Conservation (phyloP, 2,329 filamentous ascomycete species). For the Taxawa tesnikishii region DNA sequence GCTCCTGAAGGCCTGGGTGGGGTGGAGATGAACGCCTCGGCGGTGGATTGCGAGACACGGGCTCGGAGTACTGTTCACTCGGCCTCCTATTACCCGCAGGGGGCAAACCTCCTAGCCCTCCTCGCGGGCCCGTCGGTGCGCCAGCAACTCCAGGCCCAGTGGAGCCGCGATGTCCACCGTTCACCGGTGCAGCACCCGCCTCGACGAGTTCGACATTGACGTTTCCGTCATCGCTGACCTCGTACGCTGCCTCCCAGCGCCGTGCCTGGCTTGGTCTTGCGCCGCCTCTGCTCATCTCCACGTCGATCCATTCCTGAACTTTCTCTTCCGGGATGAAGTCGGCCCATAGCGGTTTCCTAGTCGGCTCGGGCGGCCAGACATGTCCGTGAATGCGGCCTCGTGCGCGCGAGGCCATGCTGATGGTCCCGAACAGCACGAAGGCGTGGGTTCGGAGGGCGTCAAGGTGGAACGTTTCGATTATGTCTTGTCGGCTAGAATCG, state of each 20-base stretch:
- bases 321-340: conserved; percentile 77
- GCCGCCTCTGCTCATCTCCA: conserved; percentile 37
- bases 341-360: conserved; percentile 71
- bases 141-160: conserved; percentile 6
- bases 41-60: neutral
- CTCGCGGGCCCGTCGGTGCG: conserved; percentile 19
- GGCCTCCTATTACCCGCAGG: conserved; percentile 6
- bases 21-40: conserved; percentile 1
- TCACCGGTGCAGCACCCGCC: conserved; percentile 18
- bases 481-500: conserved; percentile 32
- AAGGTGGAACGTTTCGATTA: conserved; percentile 61
- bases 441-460: conserved; percentile 83
- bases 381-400: conserved; percentile 63
- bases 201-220: conserved; percentile 20
- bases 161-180: neutral
- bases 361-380: conserved; percentile 79
- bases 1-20: conserved; percentile 11
- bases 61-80: conserved; percentile 2
- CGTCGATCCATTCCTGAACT: conserved; percentile 60
- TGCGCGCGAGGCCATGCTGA: conserved; percentile 62
- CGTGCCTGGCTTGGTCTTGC: conserved; percentile 20
- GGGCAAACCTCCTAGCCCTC: conserved; percentile 8
- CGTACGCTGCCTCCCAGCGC: conserved; percentile 52
- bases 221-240: conserved; percentile 17
- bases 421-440: conserved; percentile 59